These are phyloP conservation scores for Alternaria triticina DNA, from an alignment of 2,329 filamentous ascomycete species.

Conservation along the genomic window DNA sequence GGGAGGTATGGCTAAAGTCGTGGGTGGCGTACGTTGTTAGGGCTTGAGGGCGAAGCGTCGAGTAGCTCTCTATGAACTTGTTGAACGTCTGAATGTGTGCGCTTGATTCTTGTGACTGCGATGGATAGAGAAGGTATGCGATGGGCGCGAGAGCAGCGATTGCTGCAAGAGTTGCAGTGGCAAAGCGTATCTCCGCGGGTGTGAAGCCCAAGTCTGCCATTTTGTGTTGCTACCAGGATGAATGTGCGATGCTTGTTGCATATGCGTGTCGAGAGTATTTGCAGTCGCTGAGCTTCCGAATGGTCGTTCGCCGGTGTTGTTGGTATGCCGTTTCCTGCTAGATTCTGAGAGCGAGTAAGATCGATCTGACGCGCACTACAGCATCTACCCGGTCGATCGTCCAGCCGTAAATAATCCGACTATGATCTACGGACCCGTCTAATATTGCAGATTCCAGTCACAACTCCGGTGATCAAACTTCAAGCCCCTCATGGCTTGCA, in stretches of 20 bases:
- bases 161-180: constrained; percentile 25
- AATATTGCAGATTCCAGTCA: neutral
- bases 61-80: constrained; percentile 49
- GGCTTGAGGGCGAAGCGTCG: constrained; percentile 48
- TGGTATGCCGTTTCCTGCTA: neutral
- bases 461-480: constrained; percentile 4
- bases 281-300: neutral
- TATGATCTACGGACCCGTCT: neutral
- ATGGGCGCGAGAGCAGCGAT: constrained; percentile 20
- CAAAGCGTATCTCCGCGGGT: constrained; percentile 22
- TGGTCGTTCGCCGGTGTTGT: neutral
- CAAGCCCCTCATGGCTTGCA: neutral
- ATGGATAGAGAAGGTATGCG: constrained; percentile 21
- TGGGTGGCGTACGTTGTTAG: constrained; percentile 46
- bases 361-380: neutral
- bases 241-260: neutral
- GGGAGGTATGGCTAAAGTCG: constrained; percentile 50
- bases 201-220: constrained; percentile 27
- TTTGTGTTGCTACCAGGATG: neutral
- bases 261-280: neutral
- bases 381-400: constrained; percentile 1
- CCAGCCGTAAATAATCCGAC: neutral
- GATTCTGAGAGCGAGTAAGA: constrained; percentile 1
- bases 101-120: constrained; percentile 18
- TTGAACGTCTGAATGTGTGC: constrained; percentile 37